phyloP scores from a whole-genome alignment of 2,329 filamentous ascomycete species.

The Aspergillus sp. region DNA sequence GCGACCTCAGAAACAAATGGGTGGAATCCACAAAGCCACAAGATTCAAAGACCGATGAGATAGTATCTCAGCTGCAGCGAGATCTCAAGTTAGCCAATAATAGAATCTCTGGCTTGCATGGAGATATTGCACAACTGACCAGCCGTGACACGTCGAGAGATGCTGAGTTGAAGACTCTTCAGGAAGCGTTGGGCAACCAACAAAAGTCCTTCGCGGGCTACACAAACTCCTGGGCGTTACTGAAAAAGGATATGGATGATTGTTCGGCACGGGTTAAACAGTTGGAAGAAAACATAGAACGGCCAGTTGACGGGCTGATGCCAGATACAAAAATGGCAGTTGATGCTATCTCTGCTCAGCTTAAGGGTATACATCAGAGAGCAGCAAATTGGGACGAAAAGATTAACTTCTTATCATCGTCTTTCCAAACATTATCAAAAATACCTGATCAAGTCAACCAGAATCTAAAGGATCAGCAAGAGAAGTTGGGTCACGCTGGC shows the following conservation, averaged over 20 bases:
- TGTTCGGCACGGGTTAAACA: neutral
- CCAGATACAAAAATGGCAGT: neutral
- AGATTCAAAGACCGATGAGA: constrained; percentile 9
- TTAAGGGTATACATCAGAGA: neutral
- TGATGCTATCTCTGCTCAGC: neutral
- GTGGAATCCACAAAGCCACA: neutral
- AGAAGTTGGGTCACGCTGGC: constrained; percentile 1
- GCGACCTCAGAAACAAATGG: constrained; percentile 14
- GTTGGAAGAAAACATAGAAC: neutral
- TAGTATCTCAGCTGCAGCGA: constrained; percentile 17
- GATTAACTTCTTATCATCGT: constrained; percentile 2
- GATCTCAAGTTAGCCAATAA: neutral
- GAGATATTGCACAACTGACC: neutral
- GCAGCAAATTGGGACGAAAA: neutral
- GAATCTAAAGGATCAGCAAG: constrained; percentile 5
- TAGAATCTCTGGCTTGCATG: neutral
- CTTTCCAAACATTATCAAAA: constrained; percentile 1
- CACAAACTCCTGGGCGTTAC: neutral
- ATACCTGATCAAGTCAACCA: constrained; percentile 1
- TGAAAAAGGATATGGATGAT: neutral
- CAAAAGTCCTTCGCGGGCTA: neutral
- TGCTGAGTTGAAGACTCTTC: constrained; percentile 4
- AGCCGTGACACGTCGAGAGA: neutral
- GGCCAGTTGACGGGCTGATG: neutral
- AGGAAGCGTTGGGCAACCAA: neutral